These are phyloP conservation scores for Termitomyces sp. DNA, from an alignment of 768 basidiomycete genomes.

Conservation along the genomic window DNA sequence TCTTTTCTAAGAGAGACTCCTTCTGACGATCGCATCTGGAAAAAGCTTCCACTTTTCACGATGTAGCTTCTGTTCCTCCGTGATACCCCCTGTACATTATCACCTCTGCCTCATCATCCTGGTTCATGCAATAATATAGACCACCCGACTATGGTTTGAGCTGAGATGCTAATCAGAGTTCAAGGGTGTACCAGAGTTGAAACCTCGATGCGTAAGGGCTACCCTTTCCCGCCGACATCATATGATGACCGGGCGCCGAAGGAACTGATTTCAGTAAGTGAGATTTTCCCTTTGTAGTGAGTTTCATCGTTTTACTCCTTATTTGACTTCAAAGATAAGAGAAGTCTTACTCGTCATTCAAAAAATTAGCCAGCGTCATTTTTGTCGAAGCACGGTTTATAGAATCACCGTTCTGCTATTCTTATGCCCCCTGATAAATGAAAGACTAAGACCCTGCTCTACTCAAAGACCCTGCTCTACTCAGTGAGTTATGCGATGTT, in stretches of 20 bases:
- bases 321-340: not conserved
- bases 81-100: not conserved
- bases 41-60: not conserved
- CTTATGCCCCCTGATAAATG: not conserved
- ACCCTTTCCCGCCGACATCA: not conserved
- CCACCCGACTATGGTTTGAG: not conserved
- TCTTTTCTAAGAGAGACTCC: not conserved
- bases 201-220: too few species aligned
- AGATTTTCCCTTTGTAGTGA: too few species aligned
- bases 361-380: not conserved
- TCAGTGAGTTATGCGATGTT: not conserved
- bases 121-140: not conserved
- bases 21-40: not conserved
- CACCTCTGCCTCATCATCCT: not conserved
- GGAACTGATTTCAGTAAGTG: not conserved
- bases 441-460: not conserved
- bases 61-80: not conserved
- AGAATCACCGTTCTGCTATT: not conserved
- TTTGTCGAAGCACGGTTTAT: not conserved
- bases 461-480: not conserved
- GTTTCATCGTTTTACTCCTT: not conserved
- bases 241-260: not conserved
- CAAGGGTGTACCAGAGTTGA: too few species aligned
- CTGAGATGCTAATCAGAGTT: not conserved
- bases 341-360: not conserved